These are phyloP conservation scores for Boletellus ananas DNA, from an alignment of 768 basidiomycete species.

Conservation along the genomic window DNA sequence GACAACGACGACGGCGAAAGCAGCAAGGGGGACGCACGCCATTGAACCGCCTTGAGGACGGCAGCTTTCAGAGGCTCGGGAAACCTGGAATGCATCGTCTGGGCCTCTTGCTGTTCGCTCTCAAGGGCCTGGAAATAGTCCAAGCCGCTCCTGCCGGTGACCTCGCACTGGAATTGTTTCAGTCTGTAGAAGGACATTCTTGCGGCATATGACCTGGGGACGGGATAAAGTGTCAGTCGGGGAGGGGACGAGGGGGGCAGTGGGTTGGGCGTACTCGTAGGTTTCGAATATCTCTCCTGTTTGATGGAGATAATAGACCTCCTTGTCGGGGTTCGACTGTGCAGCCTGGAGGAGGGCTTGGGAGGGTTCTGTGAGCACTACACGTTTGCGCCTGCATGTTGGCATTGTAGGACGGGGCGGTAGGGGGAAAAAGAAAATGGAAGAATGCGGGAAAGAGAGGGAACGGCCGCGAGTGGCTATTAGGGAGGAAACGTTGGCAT, in stretches of 20 bases:
- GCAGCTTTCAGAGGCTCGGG: constrained; percentile 90
- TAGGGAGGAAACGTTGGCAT: constrained; percentile 51
- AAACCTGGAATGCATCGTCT: constrained; percentile 86
- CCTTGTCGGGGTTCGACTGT: constrained; percentile 60
- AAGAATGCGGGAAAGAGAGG: constrained; percentile 58
- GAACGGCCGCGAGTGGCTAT: constrained; percentile 53
- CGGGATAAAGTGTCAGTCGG: constrained; percentile 15
- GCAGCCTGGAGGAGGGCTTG: constrained; percentile 62
- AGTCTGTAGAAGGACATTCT: constrained; percentile 93
- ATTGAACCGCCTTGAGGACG: constrained; percentile 90
- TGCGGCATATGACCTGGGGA: constrained; percentile 68
- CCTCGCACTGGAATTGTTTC: constrained; percentile 96
- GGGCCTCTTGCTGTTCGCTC: constrained; percentile 86
- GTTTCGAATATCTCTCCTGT: constrained; percentile 97
- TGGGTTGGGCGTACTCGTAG: constrained; percentile 71
- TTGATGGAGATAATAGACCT: constrained; percentile 88
- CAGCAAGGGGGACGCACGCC: constrained; percentile 66
- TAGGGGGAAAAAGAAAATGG: constrained; percentile 42
- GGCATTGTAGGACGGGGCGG: constrained; percentile 56
- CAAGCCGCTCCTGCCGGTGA: constrained; percentile 89
- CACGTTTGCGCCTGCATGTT: constrained; percentile 86
- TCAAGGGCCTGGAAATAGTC: constrained; percentile 94
- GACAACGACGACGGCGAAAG: constrained; percentile 13
- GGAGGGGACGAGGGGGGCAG: constrained; percentile 23
- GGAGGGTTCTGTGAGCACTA: constrained; percentile 81